Conservation (phyloP, 805 yeast species). For the Myxozyma udenii region DNA sequence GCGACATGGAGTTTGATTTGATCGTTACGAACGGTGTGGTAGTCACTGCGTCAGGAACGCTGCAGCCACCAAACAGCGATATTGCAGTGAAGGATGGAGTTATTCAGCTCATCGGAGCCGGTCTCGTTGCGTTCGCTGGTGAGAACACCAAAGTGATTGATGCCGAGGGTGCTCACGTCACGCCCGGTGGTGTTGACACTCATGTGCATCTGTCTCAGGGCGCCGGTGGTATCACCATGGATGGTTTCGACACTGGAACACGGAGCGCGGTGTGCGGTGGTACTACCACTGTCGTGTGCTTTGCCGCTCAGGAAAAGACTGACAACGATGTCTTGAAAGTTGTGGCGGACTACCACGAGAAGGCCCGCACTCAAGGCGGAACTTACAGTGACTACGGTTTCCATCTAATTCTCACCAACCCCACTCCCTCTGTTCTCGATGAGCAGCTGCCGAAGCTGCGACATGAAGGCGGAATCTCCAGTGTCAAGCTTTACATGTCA, state of each 20-base stretch:
- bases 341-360: conserved; percentile 37
- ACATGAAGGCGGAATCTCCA: conserved; percentile 41
- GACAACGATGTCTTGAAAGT: conserved; percentile 35
- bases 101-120: conserved; percentile 41
- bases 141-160: conserved; percentile 38
- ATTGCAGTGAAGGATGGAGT: conserved; percentile 45
- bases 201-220: conserved; percentile 50
- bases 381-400: conserved; percentile 49
- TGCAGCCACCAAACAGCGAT: conserved; percentile 35
- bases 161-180: conserved; percentile 48
- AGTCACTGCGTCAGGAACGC: conserved; percentile 20
- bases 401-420: conserved; percentile 45
- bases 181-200: conserved; percentile 54
- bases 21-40: conserved; percentile 33
- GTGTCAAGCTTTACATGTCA: conserved; percentile 48
- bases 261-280: conserved; percentile 51
- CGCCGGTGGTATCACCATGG: conserved; percentile 44
- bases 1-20: conserved; percentile 28
- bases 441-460: conserved; percentile 40
- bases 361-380: conserved; percentile 34
- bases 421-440: conserved; percentile 35
- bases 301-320: conserved; percentile 46
- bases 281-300: conserved; percentile 48
- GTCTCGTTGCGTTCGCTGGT: conserved; percentile 31
- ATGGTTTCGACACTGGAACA: conserved; percentile 46